Evolutionary conservation across 805 yeast species (phyloP).

Genomic region (Monosporozyma unispora): DNA sequence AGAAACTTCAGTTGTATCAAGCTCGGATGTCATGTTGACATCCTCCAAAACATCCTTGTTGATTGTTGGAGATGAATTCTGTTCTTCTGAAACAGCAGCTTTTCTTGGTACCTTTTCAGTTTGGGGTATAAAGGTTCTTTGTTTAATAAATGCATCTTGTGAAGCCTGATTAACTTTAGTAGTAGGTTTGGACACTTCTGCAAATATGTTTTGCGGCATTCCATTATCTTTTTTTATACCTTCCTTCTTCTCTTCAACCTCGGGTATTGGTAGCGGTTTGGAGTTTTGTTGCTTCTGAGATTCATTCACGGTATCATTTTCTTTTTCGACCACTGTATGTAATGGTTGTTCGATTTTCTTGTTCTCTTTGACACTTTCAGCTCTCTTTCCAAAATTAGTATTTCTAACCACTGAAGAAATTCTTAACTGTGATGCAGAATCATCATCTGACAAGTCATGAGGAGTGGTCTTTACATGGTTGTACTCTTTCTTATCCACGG

Average conservation of each 20-base stretch:
- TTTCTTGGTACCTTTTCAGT: background rate
- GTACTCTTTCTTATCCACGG: background rate
- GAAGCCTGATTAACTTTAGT: background rate
- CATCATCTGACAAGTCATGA: background rate
- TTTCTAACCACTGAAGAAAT: conserved; percentile 18
- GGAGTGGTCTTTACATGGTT: background rate
- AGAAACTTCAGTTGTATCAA: background rate
- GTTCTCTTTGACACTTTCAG: background rate
- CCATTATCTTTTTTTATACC: background rate
- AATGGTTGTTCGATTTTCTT: background rate
- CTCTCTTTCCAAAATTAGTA: background rate
- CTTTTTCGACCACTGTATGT: background rate
- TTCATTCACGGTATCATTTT: background rate
- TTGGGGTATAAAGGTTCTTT: background rate
- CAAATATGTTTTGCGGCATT: background rate
- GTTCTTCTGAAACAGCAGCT: background rate
- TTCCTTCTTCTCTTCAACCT: background rate
- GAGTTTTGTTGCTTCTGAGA: background rate
- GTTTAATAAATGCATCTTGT: background rate
- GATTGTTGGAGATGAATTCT: background rate
- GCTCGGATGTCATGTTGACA: background rate
- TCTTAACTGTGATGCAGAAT: conserved; percentile 8
- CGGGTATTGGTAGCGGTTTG: background rate
- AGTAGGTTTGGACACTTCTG: too few species aligned
- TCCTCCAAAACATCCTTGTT: background rate